Evolutionary conservation across 2,329 filamentous ascomycete genomes (phyloP), one percentile per base, ranked within the genome.

Genomic region (Sporothrix brasiliensis): DNA sequence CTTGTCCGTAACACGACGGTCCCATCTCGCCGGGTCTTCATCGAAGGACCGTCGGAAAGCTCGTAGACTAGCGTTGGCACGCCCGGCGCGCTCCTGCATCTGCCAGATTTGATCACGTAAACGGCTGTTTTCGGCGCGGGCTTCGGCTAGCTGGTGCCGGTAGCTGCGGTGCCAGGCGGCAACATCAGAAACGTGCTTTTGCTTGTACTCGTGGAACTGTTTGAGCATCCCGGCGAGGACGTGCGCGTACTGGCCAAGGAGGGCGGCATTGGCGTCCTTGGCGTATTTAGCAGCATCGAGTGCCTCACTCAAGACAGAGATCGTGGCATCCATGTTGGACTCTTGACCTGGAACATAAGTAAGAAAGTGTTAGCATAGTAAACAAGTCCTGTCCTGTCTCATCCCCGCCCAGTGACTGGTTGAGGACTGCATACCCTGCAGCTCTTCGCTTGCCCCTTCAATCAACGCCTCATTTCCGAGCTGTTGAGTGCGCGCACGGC

Each of bases 91-190:
- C 53, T 84, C 83, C 76, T 89, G 86, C 86, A 89, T 89, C 74
- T 89, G 86, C 83, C 87, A 88, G 75, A 90, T 88, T 78, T 90
- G 87, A 75, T 89, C 86, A 68, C 88, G 86, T 67, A 90, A 82
- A 1, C 84, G 83, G 72, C 83, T 83, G 75, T 90, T 90, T 79
- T 90, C 88, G 73, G 86, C 86, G 4, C 88, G 87, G 61, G 88
- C 87, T 76, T 89, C 87, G 74, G 87, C 87, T 50, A 91, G 84
- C 79, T 90, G 88, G 34, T 83, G 80, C 9, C 88, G 86, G 81
- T 91, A 91, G 71, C 86, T 88, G 70, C 84, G 86, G 80, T 91
- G 88, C 88, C 88, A 91, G 27, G 86, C 79, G 6, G 86, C 82
- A 21, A 89, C 86, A 76, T 90, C 88, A 65, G 81, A 80, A 60